These are phyloP conservation scores for Insectozyma bohioensis DNA, from an alignment of 1,139 yeast genomes.

Conservation along the genomic window DNA sequence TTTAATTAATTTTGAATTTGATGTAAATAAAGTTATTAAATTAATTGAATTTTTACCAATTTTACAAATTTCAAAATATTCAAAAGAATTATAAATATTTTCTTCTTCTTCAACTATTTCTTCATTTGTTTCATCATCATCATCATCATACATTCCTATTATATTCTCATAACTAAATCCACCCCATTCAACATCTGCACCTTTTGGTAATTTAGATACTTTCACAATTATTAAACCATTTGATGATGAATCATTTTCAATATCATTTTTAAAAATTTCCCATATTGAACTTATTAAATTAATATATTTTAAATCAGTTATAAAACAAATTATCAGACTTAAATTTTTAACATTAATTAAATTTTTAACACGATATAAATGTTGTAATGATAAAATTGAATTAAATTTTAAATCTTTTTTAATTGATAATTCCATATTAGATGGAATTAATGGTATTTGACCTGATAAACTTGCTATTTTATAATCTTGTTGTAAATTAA, in stretches of 20 bases:
- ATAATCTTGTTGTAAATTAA: constrained; percentile 37
- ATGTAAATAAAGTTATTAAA: constrained; percentile 19
- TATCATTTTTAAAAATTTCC: constrained; percentile 34
- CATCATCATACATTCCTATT: constrained; percentile 41
- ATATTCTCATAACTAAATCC: constrained; percentile 50
- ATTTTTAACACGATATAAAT: constrained; percentile 61
- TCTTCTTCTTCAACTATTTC: constrained; percentile 5
- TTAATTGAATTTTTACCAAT: constrained; percentile 14
- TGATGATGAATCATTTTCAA: not conserved
- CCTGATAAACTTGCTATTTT: constrained; percentile 74
- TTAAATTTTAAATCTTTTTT: constrained; percentile 18
- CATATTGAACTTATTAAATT: constrained; percentile 21
- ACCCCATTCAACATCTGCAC: constrained; percentile 79
- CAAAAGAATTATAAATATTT: constrained; percentile 10
- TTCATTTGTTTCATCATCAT: constrained; percentile 31
- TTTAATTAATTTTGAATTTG: constrained; percentile 15
- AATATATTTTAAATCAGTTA: constrained; percentile 34
- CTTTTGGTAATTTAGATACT: constrained; percentile 64
- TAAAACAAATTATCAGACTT: constrained; percentile 54
- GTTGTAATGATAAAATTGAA: constrained; percentile 68
- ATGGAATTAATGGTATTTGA: constrained; percentile 83
- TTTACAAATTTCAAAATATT: constrained; percentile 9
- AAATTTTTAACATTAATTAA: constrained; percentile 49
- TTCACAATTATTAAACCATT: constrained; percentile 49
- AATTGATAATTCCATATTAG: constrained; percentile 51